phyloP scores from a whole-genome alignment of 768 basidiomycete species.

The Serendipita sp. region DNA sequence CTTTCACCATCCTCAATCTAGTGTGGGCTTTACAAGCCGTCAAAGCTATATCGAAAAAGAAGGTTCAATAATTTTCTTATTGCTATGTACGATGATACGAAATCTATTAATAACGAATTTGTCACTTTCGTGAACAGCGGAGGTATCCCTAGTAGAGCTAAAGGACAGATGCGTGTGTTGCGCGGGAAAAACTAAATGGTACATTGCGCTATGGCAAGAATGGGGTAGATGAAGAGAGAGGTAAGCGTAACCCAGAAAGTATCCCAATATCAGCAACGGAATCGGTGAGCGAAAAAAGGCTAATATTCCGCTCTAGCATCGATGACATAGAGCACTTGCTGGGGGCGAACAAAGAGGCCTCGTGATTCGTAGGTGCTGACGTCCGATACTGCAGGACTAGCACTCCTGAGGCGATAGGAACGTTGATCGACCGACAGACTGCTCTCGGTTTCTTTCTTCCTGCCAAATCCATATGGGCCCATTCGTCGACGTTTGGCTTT shows the following conservation, averaged over 20 bases:
- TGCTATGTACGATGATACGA: too few relatives aligned
- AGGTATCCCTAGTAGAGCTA: too few relatives aligned
- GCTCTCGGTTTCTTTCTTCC: slow-evolving; percentile 43
- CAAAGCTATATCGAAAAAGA: too few relatives aligned
- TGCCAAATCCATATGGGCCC: slow-evolving; percentile 19
- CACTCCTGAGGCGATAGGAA: slow-evolving; percentile 37
- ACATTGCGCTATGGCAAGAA: too few relatives aligned
- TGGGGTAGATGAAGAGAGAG: too few relatives aligned
- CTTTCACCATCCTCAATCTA: not conserved
- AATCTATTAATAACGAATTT: too few relatives aligned
- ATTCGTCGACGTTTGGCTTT: slow-evolving; percentile 28
- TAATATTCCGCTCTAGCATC: slow-evolving; percentile 32
- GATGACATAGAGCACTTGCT: slow-evolving; percentile 76
- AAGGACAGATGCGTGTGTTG: too few relatives aligned
- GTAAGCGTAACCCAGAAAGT: too few relatives aligned
- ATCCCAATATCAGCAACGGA: too few relatives aligned
- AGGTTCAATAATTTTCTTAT: too few relatives aligned
- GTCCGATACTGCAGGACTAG: slow-evolving; percentile 48
- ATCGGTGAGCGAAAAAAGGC: not conserved
- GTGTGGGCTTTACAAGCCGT: not conserved
- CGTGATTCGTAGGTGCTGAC: slow-evolving; percentile 41
- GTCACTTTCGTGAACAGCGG: too few relatives aligned
- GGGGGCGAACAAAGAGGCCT: slow-evolving; percentile 70
- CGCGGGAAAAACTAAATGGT: too few relatives aligned
- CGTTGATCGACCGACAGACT: not conserved